Conservation (phyloP, 345 rosid species). For the Psidium friedrichsthalianum region DNA sequence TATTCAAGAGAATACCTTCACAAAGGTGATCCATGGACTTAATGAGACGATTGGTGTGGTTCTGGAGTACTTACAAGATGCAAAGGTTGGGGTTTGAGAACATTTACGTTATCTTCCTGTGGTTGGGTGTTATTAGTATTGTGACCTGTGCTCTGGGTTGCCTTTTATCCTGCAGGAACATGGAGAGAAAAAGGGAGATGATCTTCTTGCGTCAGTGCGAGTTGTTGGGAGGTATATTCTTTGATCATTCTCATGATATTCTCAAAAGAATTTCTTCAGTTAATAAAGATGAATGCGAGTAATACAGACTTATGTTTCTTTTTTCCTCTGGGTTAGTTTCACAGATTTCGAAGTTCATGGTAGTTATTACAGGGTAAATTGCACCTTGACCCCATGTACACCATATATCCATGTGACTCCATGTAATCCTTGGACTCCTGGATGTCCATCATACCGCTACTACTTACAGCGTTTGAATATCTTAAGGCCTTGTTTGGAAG, state of each 20-base stretch:
- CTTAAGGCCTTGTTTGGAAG: neutral
- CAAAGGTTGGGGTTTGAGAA: conserved; percentile 40
- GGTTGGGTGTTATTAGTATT: neutral
- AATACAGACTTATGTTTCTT: neutral
- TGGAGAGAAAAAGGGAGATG: conserved; percentile 66
- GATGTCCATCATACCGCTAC: neutral
- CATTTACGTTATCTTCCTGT: neutral
- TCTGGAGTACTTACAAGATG: conserved; percentile 72
- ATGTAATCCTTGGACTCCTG: neutral
- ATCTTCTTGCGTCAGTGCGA: conserved; percentile 87
- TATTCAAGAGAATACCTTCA: conserved; percentile 31
- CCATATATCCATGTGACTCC: neutral
- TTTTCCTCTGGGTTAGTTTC: neutral
- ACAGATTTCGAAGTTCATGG: neutral
- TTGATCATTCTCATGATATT: neutral
- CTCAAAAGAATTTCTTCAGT: neutral
- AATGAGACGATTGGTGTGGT: conserved; percentile 55
- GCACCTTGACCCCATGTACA: neutral
- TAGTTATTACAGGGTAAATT: neutral
- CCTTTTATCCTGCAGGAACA: conserved; percentile 44
- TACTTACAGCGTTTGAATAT: neutral
- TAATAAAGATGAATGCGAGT: neutral
- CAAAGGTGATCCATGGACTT: conserved; percentile 57
- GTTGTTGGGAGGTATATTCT: conserved; percentile 62
- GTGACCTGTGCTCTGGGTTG: neutral